Base-by-base conservation (phyloP, 805 yeast species). In the Lipomyces starkeyi region DNA sequence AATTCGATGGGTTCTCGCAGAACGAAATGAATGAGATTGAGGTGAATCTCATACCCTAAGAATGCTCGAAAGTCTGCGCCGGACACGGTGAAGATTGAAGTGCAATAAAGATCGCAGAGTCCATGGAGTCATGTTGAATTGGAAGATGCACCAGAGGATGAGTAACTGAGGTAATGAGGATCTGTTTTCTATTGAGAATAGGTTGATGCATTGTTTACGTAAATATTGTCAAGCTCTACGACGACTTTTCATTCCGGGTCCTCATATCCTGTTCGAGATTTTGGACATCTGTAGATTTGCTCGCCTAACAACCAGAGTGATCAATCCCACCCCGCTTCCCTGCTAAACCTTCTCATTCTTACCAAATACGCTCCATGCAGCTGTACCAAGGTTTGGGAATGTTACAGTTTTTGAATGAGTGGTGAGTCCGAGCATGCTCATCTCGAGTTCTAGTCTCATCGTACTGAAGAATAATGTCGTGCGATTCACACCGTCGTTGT, bases 221-320 rank as follows among this genome's bases (percentile, higher is more conserved):
- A 14, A 14, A 43, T 43, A 17, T 14, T 4, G 3, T 43, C 20
- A 17, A n/a, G 32, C 32, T 54, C 9, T 13, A 22, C 59, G 4
- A 27, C 35, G 8, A 57, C 22, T 14, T 40, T 57, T 57, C 43
- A 22, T 52, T 13, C 22, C 7, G 8, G n/a, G n/a, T 11, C 22
- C 22, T n/a, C 9, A n/a, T n/a, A 43, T n/a, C 22, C 49, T 43
- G 22, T 43, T 43, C 11, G 62, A 60, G 25, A 17, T 2, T n/a
- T n/a, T n/a, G 2, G 2, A 4, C 54, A 59, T 7, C 14, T 6
- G 14, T n/a, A 67, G 34, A 64, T 32, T 17, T 64, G 57, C 6
- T 69, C 71, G 2, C 71, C 69, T 9, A 58, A 66, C 66, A 69
- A 25, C 71, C 71, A 6, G 70, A 67, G 22, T 68, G 71, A 47